Percentiles rank a stretch among this genome's conserved stretches.
phyloP scores from a whole-genome alignment of 2,329 filamentous ascomycete genomes.

The Verticillium dahliae region DNA sequence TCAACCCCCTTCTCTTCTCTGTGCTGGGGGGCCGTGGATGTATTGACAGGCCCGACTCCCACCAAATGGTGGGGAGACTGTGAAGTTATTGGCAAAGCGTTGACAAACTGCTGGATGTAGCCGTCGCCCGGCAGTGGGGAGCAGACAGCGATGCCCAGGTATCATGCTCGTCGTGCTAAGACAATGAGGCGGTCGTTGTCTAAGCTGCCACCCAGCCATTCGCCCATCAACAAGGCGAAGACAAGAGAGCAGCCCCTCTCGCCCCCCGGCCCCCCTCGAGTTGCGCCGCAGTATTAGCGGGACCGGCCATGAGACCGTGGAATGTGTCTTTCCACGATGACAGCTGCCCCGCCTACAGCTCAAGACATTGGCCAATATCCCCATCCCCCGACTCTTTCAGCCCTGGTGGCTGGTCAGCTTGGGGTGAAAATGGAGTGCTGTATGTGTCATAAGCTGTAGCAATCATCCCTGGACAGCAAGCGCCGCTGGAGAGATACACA shows the following conservation, averaged over 20 bases:
- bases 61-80: background rate
- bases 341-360: background rate
- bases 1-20: background rate
- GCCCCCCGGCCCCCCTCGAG: slow-evolving; percentile 2
- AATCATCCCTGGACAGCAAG: too few species aligned
- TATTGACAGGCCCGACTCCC: background rate
- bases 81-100: background rate
- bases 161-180: background rate
- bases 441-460: too few species aligned
- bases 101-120: background rate
- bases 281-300: too few species aligned
- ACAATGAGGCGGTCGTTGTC: background rate
- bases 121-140: background rate
- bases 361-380: background rate
- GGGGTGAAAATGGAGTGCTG: too few species aligned
- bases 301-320: too few species aligned
- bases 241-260: background rate
- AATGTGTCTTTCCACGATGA: background rate
- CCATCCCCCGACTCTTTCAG: background rate
- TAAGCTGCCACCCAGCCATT: background rate
- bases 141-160: background rate
- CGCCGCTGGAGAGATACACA: too few species aligned
- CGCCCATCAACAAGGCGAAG: background rate
- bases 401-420: too few species aligned
- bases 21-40: background rate